These are phyloP conservation scores for Trichoderma atroviride DNA, from an alignment of 2,329 filamentous ascomycete genomes.

Conservation along the genomic window DNA sequence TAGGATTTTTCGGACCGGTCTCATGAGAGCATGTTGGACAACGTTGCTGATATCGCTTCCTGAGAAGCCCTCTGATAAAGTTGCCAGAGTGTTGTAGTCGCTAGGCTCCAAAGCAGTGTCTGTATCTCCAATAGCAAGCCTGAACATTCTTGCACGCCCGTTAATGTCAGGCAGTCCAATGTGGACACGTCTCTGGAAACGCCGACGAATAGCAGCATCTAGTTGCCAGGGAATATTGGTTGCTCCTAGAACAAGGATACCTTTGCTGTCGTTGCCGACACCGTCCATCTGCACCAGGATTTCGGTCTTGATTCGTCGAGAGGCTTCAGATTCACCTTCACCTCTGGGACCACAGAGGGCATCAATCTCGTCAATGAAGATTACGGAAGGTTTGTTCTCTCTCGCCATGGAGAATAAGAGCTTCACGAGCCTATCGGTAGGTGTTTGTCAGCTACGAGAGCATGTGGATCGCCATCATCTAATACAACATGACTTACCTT, in stretches of 20 bases:
- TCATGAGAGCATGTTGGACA: slow-evolving; percentile 96
- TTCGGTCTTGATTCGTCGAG: slow-evolving; percentile 96
- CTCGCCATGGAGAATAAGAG: slow-evolving; percentile 96
- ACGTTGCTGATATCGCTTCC: slow-evolving; percentile 95
- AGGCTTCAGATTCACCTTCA: slow-evolving; percentile 97
- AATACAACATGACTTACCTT: slow-evolving; percentile 59
- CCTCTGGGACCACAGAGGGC: slow-evolving; percentile 89
- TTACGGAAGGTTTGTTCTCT: slow-evolving; percentile 97
- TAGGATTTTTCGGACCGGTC: slow-evolving; percentile 93
- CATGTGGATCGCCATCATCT: neutral
- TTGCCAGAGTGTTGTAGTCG: slow-evolving; percentile 79
- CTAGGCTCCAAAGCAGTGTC: slow-evolving; percentile 77
- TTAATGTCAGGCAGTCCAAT: slow-evolving; percentile 88
- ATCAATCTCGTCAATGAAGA: slow-evolving; percentile 98
- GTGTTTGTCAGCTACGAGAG: slow-evolving; percentile 30
- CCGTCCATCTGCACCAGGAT: slow-evolving; percentile 99
- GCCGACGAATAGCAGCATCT: slow-evolving; percentile 90
- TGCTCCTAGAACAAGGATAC: slow-evolving; percentile 90
- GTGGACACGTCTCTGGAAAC: slow-evolving; percentile 95
- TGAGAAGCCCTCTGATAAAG: slow-evolving; percentile 89
- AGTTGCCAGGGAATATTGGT: slow-evolving; percentile 99
- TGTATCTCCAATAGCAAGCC: slow-evolving; percentile 89
- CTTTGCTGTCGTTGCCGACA: slow-evolving; percentile 92
- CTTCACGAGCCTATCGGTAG: slow-evolving; percentile 74
- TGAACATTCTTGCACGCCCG: slow-evolving; percentile 92